These are phyloP conservation scores for Typha latifolia DNA, from an alignment of 176 grass and related monocot species.

Conservation along the genomic window DNA sequence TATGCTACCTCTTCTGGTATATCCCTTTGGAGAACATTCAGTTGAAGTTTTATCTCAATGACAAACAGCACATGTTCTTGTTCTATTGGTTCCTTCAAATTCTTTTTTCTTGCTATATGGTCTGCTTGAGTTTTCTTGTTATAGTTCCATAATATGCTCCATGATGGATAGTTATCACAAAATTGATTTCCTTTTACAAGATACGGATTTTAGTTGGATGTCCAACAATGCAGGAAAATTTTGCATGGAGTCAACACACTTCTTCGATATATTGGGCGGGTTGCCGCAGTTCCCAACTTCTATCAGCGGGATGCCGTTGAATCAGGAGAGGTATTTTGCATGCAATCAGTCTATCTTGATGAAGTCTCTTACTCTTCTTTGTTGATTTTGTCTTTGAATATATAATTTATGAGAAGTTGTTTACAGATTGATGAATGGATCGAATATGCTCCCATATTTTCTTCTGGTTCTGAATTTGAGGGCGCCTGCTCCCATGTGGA, in stretches of 20 bases:
- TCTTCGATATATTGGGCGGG: slow-evolving; percentile 42
- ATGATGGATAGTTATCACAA: no score
- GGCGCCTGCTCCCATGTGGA: slow-evolving; percentile 53
- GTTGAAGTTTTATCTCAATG: no score
- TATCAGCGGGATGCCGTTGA: slow-evolving; percentile 52
- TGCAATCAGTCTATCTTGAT: slow-evolving; percentile 8
- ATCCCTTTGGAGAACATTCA: no score
- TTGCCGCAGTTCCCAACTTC: slow-evolving; percentile 49
- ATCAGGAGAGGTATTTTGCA: slow-evolving; percentile 46
- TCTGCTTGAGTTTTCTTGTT: no score
- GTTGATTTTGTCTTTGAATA: neutral
- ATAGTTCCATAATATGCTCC: no score
- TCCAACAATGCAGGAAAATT: slow-evolving; percentile 37
- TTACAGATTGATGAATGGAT: slow-evolving; percentile 88
- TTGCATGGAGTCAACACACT: slow-evolving; percentile 65
- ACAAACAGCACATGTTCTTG: no score
- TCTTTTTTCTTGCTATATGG: no score
- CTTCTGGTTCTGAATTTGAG: slow-evolving; percentile 73
- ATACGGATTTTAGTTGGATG: slow-evolving; percentile 10
- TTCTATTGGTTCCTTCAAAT: no score
- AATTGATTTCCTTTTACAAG: neutral
- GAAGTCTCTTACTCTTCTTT: neutral
- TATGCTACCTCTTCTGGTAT: no score
- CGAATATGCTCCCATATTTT: slow-evolving; percentile 48
- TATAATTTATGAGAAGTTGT: slow-evolving; percentile 4